Conservation (phyloP, 371 early-diverging fungal species). For the Batkoa obscura region DNA sequence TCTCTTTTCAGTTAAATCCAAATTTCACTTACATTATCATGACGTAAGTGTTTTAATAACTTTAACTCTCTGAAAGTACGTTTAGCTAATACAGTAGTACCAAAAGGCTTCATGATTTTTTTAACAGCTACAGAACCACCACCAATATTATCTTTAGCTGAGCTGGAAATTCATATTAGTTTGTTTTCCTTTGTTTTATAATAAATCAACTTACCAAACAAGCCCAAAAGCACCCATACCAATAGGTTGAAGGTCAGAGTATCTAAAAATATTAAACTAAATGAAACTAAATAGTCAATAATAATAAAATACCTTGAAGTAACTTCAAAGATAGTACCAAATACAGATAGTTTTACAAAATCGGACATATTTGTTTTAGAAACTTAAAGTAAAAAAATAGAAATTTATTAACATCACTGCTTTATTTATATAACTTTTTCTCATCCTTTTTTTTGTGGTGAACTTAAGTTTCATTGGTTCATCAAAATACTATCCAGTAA, state of each 20-base stretch:
- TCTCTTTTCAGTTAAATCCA: neutral
- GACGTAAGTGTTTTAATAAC: conserved; percentile 69
- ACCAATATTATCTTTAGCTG: conserved; percentile 67
- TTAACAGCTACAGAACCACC: conserved; percentile 80
- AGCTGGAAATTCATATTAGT: conserved; percentile 45
- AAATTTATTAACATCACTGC: too few species aligned
- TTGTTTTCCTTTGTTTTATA: neutral
- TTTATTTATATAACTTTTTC: too few species aligned
- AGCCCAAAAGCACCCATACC: conserved; percentile 95
- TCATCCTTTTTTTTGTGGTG: too few species aligned
- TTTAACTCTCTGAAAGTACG: conserved; percentile 85
- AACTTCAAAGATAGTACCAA: conserved; percentile 85
- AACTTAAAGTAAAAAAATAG: too few species aligned
- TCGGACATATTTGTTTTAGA: conserved; percentile 50
- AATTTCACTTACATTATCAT: conserved; percentile 48
- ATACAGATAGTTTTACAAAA: conserved; percentile 67
- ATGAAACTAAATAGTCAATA: neutral
- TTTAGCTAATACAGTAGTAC: conserved; percentile 78
- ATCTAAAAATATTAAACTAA: conserved; percentile 26
- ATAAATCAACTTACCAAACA: conserved; percentile 50
- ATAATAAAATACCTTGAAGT: conserved; percentile 45
- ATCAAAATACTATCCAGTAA: too few species aligned
- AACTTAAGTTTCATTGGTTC: too few species aligned
- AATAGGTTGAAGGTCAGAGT: conserved; percentile 81
- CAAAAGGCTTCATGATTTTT: conserved; percentile 87